Evolutionary conservation across 495 filamentous ascomycete species (phyloP).

Genomic region (Tuber brumale): DNA sequence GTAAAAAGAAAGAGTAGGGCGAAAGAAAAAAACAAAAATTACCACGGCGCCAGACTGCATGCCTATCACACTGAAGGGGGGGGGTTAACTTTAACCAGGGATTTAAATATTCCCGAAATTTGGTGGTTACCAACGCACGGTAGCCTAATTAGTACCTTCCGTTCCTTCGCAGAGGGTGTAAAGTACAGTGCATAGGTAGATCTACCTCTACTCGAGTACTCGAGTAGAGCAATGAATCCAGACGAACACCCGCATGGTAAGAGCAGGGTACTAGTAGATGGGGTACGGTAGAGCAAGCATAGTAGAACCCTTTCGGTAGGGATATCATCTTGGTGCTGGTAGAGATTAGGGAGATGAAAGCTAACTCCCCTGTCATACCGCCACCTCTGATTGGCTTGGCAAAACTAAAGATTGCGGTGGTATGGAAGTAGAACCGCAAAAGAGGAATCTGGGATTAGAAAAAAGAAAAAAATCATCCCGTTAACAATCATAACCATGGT

Average conservation of each 20-base stretch:
- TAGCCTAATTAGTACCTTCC: not conserved
- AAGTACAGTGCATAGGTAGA: not conserved
- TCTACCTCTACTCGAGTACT: not conserved
- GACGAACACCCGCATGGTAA: not conserved
- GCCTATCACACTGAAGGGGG: not conserved
- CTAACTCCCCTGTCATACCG: not conserved
- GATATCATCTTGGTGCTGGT: not conserved
- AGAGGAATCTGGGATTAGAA: not conserved
- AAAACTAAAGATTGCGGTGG: not conserved
- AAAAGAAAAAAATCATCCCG: not conserved
- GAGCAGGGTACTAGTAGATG: not conserved
- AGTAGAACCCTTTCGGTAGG: not conserved
- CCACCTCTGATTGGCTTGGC: not conserved
- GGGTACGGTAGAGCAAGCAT: not conserved
- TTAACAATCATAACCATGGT: not conserved
- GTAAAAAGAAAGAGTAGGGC: not conserved
- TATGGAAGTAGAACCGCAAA: no score
- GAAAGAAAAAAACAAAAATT: not conserved
- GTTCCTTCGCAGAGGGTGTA: not conserved
- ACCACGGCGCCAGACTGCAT: not conserved
- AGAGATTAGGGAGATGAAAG: not conserved
- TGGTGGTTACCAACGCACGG: not conserved
- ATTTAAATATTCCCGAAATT: slow-evolving; percentile 2
- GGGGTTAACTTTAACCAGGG: not conserved
- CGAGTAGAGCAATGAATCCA: not conserved